Evolutionary conservation across 2,329 filamentous ascomycete genomes (phyloP), one percentile per base, ranked within the genome.

Genomic region (Xylariomycetidae sp.): DNA sequence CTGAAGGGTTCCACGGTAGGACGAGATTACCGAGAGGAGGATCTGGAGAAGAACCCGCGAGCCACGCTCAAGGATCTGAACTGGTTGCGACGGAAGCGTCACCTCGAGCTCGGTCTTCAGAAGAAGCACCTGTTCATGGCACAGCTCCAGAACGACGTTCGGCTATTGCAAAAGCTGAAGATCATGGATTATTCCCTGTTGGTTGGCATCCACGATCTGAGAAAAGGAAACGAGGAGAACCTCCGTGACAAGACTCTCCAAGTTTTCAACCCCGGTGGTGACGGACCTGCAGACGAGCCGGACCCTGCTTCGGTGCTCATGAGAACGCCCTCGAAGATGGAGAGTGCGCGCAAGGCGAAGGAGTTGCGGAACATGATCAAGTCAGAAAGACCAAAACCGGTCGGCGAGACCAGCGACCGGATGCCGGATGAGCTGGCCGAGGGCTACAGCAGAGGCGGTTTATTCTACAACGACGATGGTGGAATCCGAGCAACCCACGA

Each of bases 111-210:
- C 46, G 92, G 92, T 9, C 79, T 92, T 5, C 73, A 82, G 43
- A 96, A 95, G 67, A 93, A 90, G 62, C 72, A 80, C 29, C 65
- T 88, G 14, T 98, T 98, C 56, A 70, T 96, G 29, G 79, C 88
- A 50, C 92, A 98, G 61, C 77, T 98, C 53, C 76, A 88, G 47
- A 76, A 76, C 40, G 92, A 98, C 58, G 92, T 98, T 7, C 76
- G 78, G 32, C 68, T 98, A 19, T 65, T 98, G 39, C 88, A 96
- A 61, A 79, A 74, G 49, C 70, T 96, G 26, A 83, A 94, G 50
- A 96, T 98, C 51, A 98, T 98, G 92, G 92, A 98, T 60, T 98
- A 98, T 61, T 96, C 90, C 8, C 75, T 98, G 41, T 72, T 98
- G 23, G 79, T 98, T 34, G 92, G 92, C 31, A 92, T 96, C 31